Percentiles rank a stretch among this genome's conserved stretches.
Evolutionary conservation across 164 flowering plant genomes (phyloP).

Genomic region (Akebia trifoliata): DNA sequence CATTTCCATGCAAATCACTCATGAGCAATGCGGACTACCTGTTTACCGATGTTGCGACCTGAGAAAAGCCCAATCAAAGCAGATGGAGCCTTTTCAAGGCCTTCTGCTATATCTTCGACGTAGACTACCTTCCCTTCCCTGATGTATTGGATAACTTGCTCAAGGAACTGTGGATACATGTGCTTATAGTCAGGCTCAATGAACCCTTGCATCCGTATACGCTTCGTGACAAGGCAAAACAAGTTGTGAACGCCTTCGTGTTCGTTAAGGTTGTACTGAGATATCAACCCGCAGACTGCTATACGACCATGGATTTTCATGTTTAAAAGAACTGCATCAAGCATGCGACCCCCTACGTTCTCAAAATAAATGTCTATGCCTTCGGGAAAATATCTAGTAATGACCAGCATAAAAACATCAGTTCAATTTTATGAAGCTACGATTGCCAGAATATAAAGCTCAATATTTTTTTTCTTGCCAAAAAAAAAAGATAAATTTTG

Average conservation of each 20-base stretch:
- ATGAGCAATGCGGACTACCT: slow-evolving; percentile 31
- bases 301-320: slow-evolving; percentile 29
- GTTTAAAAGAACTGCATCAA: slow-evolving; percentile 31
- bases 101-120: slow-evolving; percentile 47
- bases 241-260: slow-evolving; percentile 23
- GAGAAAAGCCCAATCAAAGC: slow-evolving; percentile 46
- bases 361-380: slow-evolving; percentile 32
- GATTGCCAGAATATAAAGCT: too few species aligned
- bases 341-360: slow-evolving; percentile 31
- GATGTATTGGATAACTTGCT: slow-evolving; percentile 10
- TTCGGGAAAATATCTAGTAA: slow-evolving; percentile 11
- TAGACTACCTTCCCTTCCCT: slow-evolving; percentile 44
- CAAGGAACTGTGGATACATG: slow-evolving; percentile 22
- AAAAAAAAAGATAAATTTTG: too few species aligned
- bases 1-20: too few species aligned
- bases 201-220: slow-evolving; percentile 27
- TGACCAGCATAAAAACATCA: too few species aligned
- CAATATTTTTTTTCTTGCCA: too few species aligned
- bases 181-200: slow-evolving; percentile 11
- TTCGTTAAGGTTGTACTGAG: slow-evolving; percentile 24
- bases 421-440: too few species aligned
- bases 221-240: slow-evolving; percentile 7
- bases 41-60: slow-evolving; percentile 52
- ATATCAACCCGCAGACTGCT: slow-evolving; percentile 31
- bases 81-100: slow-evolving; percentile 52